Evolutionary conservation across 371 early-diverging fungal genomes (phyloP), one percentile per base, ranked within the genome.

Genomic region (Choanephora cucurbitarum): DNA sequence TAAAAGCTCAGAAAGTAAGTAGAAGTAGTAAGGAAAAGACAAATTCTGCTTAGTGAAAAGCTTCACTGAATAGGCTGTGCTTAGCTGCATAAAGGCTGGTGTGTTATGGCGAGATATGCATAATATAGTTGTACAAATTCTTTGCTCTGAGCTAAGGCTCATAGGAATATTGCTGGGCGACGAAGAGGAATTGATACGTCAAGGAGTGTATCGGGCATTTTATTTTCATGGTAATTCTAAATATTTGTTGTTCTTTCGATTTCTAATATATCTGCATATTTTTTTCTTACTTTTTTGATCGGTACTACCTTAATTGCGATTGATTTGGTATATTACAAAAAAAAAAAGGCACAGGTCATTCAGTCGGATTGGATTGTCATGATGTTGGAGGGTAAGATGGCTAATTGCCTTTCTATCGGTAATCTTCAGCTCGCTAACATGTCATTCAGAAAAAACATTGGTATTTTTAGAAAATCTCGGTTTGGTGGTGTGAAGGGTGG

Each of bases 51-150:
- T n/a, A n/a, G n/a, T n/a, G n/a, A n/a, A n/a, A n/a, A n/a, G n/a
- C n/a, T 34, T 17, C 17, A 7, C 28, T 17, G n/a, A n/a, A 48
- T 54, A 69, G 70, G 53, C 73, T 33, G 79, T 79, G 2, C 50
- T 94, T 9, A 66, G 57, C 5, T 77, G 71, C 14, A 62, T 94
- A 33, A 84, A 82, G 56, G 87, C 90, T 0, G 91, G 91, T 51
- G 87, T 89, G n/a, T 74, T 86, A 67, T 96, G 94, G 94, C 82
- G 84, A 59, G 94, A 91, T 64, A 87, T 96, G 88, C 93, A 94
- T 66, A 58, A 79, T 18, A 69, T 94, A 32, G 89, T 92, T n/a
- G 75, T 76, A 54, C 70, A 70, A 31, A 77, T 87, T 5, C 79
- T 87, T 6, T 81, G 79, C 21, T 67, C 89, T 55, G 91, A 90